Base-by-base conservation (phyloP, 208 protist species). In the Novymonas esmeraldas region DNA sequence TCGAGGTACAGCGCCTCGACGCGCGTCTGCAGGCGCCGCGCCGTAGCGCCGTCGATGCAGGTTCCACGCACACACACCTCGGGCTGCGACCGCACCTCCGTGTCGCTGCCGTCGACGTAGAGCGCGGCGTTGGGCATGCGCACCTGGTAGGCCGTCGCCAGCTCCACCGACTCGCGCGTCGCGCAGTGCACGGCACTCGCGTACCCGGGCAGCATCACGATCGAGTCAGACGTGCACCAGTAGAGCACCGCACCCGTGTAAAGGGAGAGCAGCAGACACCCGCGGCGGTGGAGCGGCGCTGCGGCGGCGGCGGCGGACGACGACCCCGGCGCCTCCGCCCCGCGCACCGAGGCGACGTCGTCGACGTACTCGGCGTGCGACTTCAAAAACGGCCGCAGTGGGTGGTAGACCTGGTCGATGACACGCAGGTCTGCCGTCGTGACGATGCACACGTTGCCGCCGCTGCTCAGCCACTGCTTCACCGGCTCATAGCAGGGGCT, bases 161-260 rank as follows among this genome's bases (percentile, higher is more conserved):
- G 68, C 50, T 83, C 75, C 16, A 82, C 67, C 0, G 84, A 62
- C 55, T 94, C 82, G n/a, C 58, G 58, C 22, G 81, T 92, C 3
- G 83, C 84, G 54, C 75, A 82, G 68, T 95, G 90, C n/a, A 82
- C 55, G 16, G 69, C 65, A 29, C 70, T 72, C 5, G 70, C 56
- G 64, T 95, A 95, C 22, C 70, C 77, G 6, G 71, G 71, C 45
- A 92, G 66, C 54, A 82, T 67, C 28, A 70, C 45, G 14, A 95
- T 73, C 4, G 58, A 64, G 34, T 81, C 70, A 3, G 73, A 26
- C 0, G 78, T 88, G 74, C 87, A 93, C 51, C 75, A 76, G 77
- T 92, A 95, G 18, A 95, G 62, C 42, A 87, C 83, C 0, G 87
- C 90, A 3, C 90, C 90, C 10, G 87, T 92, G 73, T 92, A 93